Percentiles rank a stretch among this genome's conserved stretches.
Conservation (phyloP, 495 filamentous ascomycete species). For the Podospora anserina region DNA sequence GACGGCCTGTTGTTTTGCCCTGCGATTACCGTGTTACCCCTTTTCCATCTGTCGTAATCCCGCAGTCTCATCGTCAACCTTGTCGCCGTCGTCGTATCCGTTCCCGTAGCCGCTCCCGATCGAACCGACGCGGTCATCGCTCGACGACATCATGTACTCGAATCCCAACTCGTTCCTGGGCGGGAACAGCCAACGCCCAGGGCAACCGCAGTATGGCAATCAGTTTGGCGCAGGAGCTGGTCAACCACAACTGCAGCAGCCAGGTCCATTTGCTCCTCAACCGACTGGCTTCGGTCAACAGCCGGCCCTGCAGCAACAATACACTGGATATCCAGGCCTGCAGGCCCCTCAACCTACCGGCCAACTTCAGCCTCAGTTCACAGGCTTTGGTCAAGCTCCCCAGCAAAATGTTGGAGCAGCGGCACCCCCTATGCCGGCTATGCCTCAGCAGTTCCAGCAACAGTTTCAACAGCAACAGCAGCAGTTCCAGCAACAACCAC, state of each 20-base stretch:
- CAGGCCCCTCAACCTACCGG: constrained; percentile 49
- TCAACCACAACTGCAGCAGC: constrained; percentile 57
- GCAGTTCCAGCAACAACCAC: constrained; percentile 39
- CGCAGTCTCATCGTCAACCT: not conserved
- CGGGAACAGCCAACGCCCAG: constrained; percentile 71
- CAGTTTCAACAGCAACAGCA: constrained; percentile 41
- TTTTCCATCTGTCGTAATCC: not conserved
- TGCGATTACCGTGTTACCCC: not conserved
- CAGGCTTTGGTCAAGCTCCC: constrained; percentile 48
- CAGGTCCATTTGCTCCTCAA: constrained; percentile 57
- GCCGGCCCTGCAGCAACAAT: constrained; percentile 60
- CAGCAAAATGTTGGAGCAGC: constrained; percentile 49
- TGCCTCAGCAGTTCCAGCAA: constrained; percentile 51
- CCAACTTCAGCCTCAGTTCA: constrained; percentile 57
- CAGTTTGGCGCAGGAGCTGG: constrained; percentile 43
- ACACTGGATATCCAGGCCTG: constrained; percentile 53
- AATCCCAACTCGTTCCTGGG: constrained; percentile 82
- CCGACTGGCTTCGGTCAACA: constrained; percentile 56
- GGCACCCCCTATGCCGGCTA: constrained; percentile 54
- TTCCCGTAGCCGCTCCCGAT: constrained; percentile 9
- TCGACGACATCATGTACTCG: constrained; percentile 67
- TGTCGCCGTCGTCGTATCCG: not conserved
- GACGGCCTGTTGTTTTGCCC: not conserved
- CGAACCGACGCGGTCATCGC: constrained; percentile 8
- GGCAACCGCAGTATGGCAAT: constrained; percentile 60